Evolutionary conservation across 805 yeast species (phyloP).

Genomic region (Brettanomyces nanus): DNA sequence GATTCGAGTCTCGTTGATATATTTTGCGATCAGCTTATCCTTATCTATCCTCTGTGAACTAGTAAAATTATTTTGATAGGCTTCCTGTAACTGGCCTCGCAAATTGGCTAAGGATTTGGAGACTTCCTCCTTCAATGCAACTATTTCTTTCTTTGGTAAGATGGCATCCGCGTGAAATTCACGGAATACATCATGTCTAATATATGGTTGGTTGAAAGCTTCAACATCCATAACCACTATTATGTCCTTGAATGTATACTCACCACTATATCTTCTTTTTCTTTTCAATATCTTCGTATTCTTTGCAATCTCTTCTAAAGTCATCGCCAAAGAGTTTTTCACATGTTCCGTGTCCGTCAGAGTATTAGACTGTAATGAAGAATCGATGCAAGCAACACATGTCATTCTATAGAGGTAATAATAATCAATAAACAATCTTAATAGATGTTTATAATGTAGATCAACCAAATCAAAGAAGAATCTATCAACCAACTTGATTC

Average conservation of each 20-base stretch:
- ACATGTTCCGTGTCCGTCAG: conserved; percentile 1
- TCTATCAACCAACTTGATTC: conserved; percentile 3
- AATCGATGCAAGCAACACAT: not conserved
- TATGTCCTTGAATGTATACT: not conserved
- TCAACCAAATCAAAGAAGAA: conserved; percentile 9
- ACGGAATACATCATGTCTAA: not conserved
- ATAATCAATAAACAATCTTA: not conserved
- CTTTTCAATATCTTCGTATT: not conserved
- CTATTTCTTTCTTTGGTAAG: not conserved
- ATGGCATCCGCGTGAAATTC: conserved; percentile 1
- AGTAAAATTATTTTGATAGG: not conserved
- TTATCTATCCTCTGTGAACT: conserved; percentile 1
- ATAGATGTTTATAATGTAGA: conserved; percentile 3
- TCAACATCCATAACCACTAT: conserved; percentile 1
- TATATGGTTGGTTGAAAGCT: not conserved
- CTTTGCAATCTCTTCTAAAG: not conserved
- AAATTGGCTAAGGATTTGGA: not conserved
- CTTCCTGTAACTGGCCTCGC: not conserved
- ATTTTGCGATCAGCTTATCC: not conserved
- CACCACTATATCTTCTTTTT: not conserved
- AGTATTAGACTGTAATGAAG: not conserved
- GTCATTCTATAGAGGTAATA: not conserved
- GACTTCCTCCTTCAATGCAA: not conserved
- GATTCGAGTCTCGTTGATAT: conserved; percentile 5
- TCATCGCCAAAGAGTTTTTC: not conserved